Evolutionary conservation across 805 yeast genomes (phyloP), one percentile per base, ranked within the genome.

Genomic region (Kodamaea hsintzibuensis): DNA sequence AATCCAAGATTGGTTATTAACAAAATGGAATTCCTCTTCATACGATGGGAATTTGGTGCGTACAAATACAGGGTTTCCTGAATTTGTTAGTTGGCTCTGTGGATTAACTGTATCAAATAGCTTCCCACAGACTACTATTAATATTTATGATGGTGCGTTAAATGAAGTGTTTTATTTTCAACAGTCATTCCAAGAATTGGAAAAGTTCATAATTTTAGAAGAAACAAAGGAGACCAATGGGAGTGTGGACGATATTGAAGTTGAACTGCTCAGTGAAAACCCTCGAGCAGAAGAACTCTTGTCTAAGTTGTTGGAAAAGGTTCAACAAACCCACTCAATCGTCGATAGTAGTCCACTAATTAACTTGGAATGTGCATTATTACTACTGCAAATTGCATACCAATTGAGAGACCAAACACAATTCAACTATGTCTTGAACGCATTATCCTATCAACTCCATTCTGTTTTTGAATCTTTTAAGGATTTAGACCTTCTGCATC

Each of bases 1-100:
- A 47, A 65, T 84, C 0, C 61, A 73, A 7, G 71, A 75, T 9
- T 88, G 93, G 93, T 45, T 83, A 2, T 39, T 68, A 0, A 62
- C 75, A 0, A 82, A 79, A 59, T 80, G 84, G 83, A 62, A 61
- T 10, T 63, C 67, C n/a, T 37, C 69, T 9, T 51, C 42, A 40
- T 91, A 42, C 82, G 3, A 43, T 65, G 1, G 43, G 35, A 17
- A 40, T 8, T 61, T 73, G 0, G 80, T 77, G 57, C 77, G 82
- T 81, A 61, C 59, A 7, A 65, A 66, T 10, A 47, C 55, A n/a
- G 61, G 60, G 6, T 58, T 81, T 13, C 65, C 72, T 6, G 39
- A 57, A 1, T 77, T 82, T 58, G 40, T 81, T 2, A 56, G 67
- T 0, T 83, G 88, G 87, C 44, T 81, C 17, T 59, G 73, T 39